Evolutionary conservation across 1,139 yeast genomes (phyloP).

Genomic region (Blastobotrys malaysiensis): DNA sequence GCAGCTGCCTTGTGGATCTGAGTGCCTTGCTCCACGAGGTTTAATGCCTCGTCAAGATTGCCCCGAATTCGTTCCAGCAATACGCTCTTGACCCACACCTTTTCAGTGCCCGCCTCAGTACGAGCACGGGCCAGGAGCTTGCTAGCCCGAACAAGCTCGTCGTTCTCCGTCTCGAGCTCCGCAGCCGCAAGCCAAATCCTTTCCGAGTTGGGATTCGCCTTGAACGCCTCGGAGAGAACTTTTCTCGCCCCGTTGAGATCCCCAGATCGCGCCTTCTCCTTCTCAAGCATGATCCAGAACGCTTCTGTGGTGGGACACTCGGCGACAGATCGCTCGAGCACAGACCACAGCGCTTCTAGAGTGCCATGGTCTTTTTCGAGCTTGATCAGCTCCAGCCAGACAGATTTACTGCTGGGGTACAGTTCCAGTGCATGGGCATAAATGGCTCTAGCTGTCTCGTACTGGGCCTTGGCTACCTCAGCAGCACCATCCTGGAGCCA

Average conservation of each 20-base stretch:
- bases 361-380: slow-evolving; percentile 40
- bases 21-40: slow-evolving; percentile 43
- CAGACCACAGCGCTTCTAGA: slow-evolving; percentile 38
- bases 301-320: slow-evolving; percentile 46
- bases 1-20: slow-evolving; percentile 41
- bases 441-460: slow-evolving; percentile 43
- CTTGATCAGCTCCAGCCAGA: slow-evolving; percentile 53
- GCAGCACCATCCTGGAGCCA: slow-evolving; percentile 37
- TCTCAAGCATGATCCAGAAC: slow-evolving; percentile 65
- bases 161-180: slow-evolving; percentile 50
- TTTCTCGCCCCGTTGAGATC: slow-evolving; percentile 50
- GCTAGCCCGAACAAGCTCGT: slow-evolving; percentile 39
- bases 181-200: slow-evolving; percentile 67
- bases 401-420: slow-evolving; percentile 44
- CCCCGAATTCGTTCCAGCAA: slow-evolving; percentile 44
- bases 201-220: slow-evolving; percentile 42
- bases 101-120: slow-evolving; percentile 34
- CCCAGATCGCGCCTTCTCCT: slow-evolving; percentile 53
- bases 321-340: slow-evolving; percentile 48
- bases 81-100: slow-evolving; percentile 61
- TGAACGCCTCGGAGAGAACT: slow-evolving; percentile 47
- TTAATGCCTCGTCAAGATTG: slow-evolving; percentile 35
- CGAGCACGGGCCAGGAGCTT: slow-evolving; percentile 42
- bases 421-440: slow-evolving; percentile 44
- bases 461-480: slow-evolving; percentile 28